Base-by-base conservation (phyloP, 768 basidiomycete species). In the Rhodosporidiobolus sp. region DNA sequence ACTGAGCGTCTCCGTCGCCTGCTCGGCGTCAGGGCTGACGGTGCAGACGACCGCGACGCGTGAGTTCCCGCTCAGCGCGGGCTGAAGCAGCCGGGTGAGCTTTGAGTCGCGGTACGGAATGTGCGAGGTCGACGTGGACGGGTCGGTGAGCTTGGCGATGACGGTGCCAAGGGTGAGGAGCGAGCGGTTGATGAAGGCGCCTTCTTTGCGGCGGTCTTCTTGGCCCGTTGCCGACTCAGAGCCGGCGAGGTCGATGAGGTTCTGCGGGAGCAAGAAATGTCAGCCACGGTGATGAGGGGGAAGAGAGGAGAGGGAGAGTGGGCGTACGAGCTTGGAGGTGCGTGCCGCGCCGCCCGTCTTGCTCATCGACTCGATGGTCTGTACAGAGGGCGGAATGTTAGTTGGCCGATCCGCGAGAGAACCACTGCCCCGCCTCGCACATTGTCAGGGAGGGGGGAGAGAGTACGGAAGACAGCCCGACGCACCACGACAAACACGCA, bases 11-110 rank as follows among this genome's bases (percentile, higher is more conserved):
- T 98, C 95, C 14, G 87, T 84, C 11, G 94, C 84, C 26, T 93
- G 93, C 58, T 83, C 82, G 3, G 84, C 80, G 61, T 94, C 91
- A 0, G 95, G 93, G 78, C 94, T 95, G 79, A 98, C 86, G 0
- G 95, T 98, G 80, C 94, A 96, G 63, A 98, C 89, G 24, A 99
- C 94, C 53, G 91, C 93, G 64, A 99, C 94, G 14, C 93, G 88
- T 30, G 95, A 94, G 80, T 98, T 92, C 1, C 95, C 95, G 0
- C 93, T 90, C 1, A 99, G 84, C 0, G 94, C 97, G 2, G 95
- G 94, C 80, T 97, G 94, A 11, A 98, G 86, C 81, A 98, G 87
- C 1, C 78, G 75, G 20, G 76, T 79, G 17, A 98, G 85, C 81
- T 98, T 98, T 54, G 91, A 93, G 80, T 97, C 96, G 28, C 95